Base-by-base conservation (phyloP, 192 early-diverging fungal species). In the Podila minutissima region DNA sequence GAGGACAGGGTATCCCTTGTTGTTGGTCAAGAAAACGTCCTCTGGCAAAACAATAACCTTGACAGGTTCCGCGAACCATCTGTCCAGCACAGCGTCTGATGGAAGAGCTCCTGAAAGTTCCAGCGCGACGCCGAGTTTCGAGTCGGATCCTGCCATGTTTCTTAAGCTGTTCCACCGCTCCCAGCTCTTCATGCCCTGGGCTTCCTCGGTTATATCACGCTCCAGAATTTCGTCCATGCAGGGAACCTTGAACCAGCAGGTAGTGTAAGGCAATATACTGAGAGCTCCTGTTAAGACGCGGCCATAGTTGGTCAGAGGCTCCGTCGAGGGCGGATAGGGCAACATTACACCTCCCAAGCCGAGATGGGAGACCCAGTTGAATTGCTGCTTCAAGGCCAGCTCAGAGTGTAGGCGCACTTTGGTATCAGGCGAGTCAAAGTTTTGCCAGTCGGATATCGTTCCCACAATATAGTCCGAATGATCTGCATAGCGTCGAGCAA, bases 51-150 rank as follows among this genome's bases (percentile, higher is more conserved):
- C 87, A 5, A 98, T 84, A 2, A 87, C 76, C 66, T 90, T 88
- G 22, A 99, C 84, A 0, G 98, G 98, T 71, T 99, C 97, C 3
- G 96, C 93, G 17, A 90, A 75, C 98, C 98, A 99, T 58, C 84
- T 85, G 13, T 87, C 83, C 29, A 85, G 74, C 11, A 83, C 37
- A 31, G 74, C 59, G 17, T 83, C 82, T 24, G 83, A 75, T 11
- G 89, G 90, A 20, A 92, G 70, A 5, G 91, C 70, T 0, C 85
- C 69, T 0, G 83, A 78, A 6, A 91, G 29, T 61, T 91, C 86
- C 63, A 97, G 75, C 17, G 93, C 93, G 31, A 93, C 79, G 19
- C 69, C 70, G 8, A 94, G 89, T 69, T 91, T 93, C 5, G 89
- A 57, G 35, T 90, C 87, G 78, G 93, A 88, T 60, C 90, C 88